Conservation (phyloP, 352 stramenopile species). For the Saprolegnia parasitica region DNA sequence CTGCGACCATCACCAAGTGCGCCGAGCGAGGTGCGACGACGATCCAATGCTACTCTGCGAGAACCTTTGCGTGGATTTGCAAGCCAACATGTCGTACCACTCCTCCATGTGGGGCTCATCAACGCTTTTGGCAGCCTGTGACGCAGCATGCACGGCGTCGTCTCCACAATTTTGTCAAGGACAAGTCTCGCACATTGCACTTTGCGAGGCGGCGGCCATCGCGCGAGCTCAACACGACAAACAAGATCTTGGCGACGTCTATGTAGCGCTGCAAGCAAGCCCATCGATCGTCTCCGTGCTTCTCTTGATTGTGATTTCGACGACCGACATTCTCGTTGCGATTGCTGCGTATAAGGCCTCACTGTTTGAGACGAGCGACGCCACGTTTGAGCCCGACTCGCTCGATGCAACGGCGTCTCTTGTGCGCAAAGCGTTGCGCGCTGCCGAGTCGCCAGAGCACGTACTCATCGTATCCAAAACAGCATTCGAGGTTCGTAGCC, state of each 20-base stretch:
- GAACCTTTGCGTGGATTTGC: conserved; percentile 8
- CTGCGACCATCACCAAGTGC: neutral
- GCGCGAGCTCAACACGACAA: neutral
- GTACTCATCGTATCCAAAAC: conserved; percentile 23
- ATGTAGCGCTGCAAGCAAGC: neutral
- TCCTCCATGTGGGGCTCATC: conserved; percentile 1
- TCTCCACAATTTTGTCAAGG: neutral
- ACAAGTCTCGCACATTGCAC: conserved; percentile 5
- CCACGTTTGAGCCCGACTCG: neutral
- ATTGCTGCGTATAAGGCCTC: conserved; percentile 20
- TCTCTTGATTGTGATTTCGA: conserved; percentile 16
- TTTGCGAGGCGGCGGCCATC: conserved; percentile 13
- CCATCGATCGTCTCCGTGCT: conserved; percentile 14
- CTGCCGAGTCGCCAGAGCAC: conserved; percentile 17
- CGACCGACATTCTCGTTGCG: conserved; percentile 21
- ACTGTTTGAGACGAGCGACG: neutral
- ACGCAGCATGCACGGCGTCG: conserved; percentile 13
- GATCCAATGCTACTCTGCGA: conserved; percentile 2
- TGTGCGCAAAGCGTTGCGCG: too few relatives aligned
- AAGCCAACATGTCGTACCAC: conserved; percentile 22
- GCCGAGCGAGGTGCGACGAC: conserved; percentile 18
- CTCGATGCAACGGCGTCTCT: neutral
- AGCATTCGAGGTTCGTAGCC: conserved; percentile 14
- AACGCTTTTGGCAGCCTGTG: conserved; percentile 10
- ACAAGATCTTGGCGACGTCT: neutral